phyloP scores from a whole-genome alignment of 176 grass and related monocot species.

The Cenchrus purpureus region DNA sequence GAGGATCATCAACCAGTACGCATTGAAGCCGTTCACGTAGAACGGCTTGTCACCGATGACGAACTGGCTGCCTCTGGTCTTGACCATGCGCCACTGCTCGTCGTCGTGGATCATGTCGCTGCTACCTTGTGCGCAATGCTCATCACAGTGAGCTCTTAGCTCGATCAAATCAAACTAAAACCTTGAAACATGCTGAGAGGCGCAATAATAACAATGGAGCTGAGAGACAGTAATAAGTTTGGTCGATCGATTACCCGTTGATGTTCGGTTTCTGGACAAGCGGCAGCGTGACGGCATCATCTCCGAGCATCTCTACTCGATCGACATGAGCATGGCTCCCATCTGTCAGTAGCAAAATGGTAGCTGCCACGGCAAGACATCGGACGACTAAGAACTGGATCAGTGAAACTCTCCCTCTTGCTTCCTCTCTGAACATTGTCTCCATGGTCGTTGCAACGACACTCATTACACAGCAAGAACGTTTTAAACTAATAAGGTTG shows the following conservation, averaged over 20 bases:
- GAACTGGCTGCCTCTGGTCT: slow-evolving; percentile 61
- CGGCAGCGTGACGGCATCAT: too few relatives aligned
- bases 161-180: too few relatives aligned
- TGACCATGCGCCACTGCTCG: slow-evolving; percentile 54
- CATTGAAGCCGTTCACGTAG: slow-evolving; percentile 82
- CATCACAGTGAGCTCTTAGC: too few relatives aligned
- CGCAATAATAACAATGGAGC: too few relatives aligned
- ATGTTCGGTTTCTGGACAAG: background rate
- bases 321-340: background rate
- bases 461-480: too few relatives aligned
- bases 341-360: background rate
- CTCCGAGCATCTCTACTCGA: background rate
- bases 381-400: background rate
- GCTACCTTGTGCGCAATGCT: background rate
- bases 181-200: too few relatives aligned
- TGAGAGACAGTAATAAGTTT: too few relatives aligned
- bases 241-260: background rate
- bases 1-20: slow-evolving; percentile 79
- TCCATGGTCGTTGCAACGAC: slow-evolving; percentile 4
- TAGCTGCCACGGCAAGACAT: background rate
- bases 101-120: slow-evolving; percentile 15
- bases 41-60: slow-evolving; percentile 50
- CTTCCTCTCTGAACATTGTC: background rate
- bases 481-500: background rate
- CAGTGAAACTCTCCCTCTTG: background rate